A percentile compares a stretch with the other conserved stretches of the same genome.
phyloP scores from a whole-genome alignment of 2,329 filamentous ascomycete genomes.

The Pseudocercospora pini-densiflorae region DNA sequence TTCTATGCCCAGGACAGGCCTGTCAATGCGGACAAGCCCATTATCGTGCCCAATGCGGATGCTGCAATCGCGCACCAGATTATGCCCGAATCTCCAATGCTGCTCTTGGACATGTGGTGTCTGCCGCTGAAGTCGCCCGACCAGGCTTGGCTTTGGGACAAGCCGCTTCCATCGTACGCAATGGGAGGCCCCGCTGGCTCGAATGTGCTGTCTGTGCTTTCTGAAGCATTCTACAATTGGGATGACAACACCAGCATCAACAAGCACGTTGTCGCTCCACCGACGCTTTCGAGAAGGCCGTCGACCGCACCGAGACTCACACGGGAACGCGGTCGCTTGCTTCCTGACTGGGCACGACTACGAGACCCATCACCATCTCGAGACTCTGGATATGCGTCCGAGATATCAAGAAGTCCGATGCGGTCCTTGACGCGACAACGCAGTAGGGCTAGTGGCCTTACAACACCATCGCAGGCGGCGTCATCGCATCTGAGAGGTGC shows the following conservation, averaged over 20 bases:
- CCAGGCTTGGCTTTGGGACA: constrained; percentile 68
- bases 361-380: constrained; percentile 36
- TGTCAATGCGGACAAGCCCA: constrained; percentile 55
- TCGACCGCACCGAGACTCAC: constrained; percentile 35
- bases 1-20: constrained; percentile 62
- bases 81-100: constrained; percentile 66
- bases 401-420: constrained; percentile 29
- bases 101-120: constrained; percentile 82
- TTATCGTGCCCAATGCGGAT: constrained; percentile 63
- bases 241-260: constrained; percentile 71
- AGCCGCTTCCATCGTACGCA: constrained; percentile 73
- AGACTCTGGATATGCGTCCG: constrained; percentile 41
- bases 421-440: constrained; percentile 28
- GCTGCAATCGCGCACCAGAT: constrained; percentile 68
- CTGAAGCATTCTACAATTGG: constrained; percentile 81
- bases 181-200: constrained; percentile 56
- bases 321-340: constrained; percentile 33
- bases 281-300: constrained; percentile 33
- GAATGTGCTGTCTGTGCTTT: constrained; percentile 72
- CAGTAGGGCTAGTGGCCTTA: constrained; percentile 30
- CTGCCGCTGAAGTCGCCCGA: constrained; percentile 69
- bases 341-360: constrained; percentile 37
- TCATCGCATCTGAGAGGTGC: constrained; percentile 13
- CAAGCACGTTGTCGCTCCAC: constrained; percentile 62
- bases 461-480: constrained; percentile 26